Percentiles rank a stretch among this genome's conserved stretches.
phyloP scores from a whole-genome alignment of 1,284 basidiomycete genomes.

The Flammula alnicola region DNA sequence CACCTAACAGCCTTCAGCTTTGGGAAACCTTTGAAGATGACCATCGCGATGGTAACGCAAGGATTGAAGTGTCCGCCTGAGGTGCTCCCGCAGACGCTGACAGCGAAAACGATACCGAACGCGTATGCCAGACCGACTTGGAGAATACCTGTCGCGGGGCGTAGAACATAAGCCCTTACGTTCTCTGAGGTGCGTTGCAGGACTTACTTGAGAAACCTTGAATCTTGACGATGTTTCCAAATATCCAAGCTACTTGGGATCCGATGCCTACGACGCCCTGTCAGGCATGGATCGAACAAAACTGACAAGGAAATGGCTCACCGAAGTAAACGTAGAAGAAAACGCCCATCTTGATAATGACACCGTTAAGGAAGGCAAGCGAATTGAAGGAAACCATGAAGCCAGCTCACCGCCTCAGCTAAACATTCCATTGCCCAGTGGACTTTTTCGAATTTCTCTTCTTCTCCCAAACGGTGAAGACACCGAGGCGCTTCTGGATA shows the following conservation, averaged over 20 bases:
- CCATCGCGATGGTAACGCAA: slow-evolving; percentile 57
- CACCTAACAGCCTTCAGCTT: slow-evolving; percentile 55
- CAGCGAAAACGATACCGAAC: slow-evolving; percentile 64
- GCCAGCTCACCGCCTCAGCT: slow-evolving; percentile 58
- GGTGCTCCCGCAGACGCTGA: slow-evolving; percentile 53
- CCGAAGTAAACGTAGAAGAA: slow-evolving; percentile 56
- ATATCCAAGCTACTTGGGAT: slow-evolving; percentile 56
- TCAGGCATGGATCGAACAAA: too few relatives aligned
- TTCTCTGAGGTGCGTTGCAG: not conserved
- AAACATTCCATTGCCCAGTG: slow-evolving; percentile 62
- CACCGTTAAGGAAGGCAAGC: not conserved
- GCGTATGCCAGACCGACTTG: slow-evolving; percentile 69
- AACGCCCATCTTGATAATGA: slow-evolving; percentile 35
- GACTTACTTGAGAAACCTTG: slow-evolving; percentile 55
- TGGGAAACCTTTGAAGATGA: slow-evolving; percentile 61
- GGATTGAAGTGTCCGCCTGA: slow-evolving; percentile 73
- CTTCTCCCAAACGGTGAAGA: slow-evolving; percentile 57
- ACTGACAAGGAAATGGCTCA: too few relatives aligned
- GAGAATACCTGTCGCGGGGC: slow-evolving; percentile 49
- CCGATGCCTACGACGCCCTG: too few relatives aligned
- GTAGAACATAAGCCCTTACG: not conserved
- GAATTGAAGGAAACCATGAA: not conserved
- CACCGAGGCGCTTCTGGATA: slow-evolving; percentile 40
- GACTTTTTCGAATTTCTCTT: slow-evolving; percentile 46
- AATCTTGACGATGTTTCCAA: slow-evolving; percentile 52